Evolutionary conservation across 441 rosid genomes (phyloP).

Genomic region (Isatis lusitanica): DNA sequence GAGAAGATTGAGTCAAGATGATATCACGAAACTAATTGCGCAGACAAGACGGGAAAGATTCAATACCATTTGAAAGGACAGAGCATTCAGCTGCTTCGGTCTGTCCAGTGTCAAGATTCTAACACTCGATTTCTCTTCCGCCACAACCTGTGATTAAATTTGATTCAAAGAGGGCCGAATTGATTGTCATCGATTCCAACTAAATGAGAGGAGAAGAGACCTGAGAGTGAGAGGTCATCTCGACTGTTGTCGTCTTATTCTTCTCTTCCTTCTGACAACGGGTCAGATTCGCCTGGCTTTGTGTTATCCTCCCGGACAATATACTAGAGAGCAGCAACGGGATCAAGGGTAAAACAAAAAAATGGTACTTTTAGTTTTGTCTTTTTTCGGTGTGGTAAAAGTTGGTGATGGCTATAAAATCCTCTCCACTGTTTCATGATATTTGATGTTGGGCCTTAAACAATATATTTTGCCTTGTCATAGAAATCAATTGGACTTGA

Average conservation of each 20-base stretch:
- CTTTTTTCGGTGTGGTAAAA: no score
- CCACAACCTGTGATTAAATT: slow-evolving; percentile 48
- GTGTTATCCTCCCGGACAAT: background rate
- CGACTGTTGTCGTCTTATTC: background rate
- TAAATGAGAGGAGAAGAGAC: background rate
- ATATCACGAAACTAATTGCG: background rate
- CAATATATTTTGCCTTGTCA: no score
- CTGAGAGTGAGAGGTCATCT: slow-evolving; percentile 34
- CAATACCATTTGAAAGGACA: slow-evolving; percentile 58
- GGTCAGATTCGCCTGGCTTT: background rate
- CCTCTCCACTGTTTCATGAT: no score
- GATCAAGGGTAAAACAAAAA: background rate
- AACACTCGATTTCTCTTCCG: slow-evolving; percentile 51
- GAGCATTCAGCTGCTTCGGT: slow-evolving; percentile 72
- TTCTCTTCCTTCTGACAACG: background rate
- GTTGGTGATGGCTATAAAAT: no score
- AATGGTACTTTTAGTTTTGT: no score
- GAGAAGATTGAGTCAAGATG: background rate
- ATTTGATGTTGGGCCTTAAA: background rate
- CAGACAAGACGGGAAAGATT: background rate
- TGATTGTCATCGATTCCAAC: background rate
- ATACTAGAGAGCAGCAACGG: background rate
- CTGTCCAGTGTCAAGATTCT: slow-evolving; percentile 65
- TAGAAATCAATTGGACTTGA: no score
- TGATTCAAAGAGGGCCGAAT: background rate